Percentiles rank a stretch among this genome's conserved stretches.
Conservation (phyloP, 352 stramenopile species). For the Nannochloropsis limnetica region DNA sequence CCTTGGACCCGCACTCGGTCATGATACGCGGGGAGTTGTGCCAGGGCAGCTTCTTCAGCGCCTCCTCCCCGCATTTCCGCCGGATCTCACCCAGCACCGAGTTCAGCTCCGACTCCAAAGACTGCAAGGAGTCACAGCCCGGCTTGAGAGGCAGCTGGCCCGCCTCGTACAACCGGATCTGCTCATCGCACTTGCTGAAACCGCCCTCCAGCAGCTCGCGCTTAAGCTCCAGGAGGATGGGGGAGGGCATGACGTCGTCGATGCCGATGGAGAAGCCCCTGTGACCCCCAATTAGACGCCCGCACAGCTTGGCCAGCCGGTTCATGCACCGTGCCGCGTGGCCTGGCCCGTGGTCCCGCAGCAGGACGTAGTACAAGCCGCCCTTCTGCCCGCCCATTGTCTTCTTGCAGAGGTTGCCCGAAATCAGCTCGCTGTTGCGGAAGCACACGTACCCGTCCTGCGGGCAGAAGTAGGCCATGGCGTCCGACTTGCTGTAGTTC, state of each 20-base stretch:
- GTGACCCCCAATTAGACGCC: slow-evolving; percentile 85
- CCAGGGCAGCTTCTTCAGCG: slow-evolving; percentile 93
- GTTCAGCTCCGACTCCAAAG: slow-evolving; percentile 95
- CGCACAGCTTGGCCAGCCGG: slow-evolving; percentile 91
- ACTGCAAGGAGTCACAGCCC: slow-evolving; percentile 89
- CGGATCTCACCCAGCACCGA: slow-evolving; percentile 91
- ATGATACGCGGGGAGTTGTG: slow-evolving; percentile 92
- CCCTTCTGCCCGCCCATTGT: slow-evolving; percentile 96
- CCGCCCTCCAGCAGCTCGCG: slow-evolving; percentile 73
- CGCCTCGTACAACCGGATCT: slow-evolving; percentile 50
- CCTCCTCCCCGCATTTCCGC: slow-evolving; percentile 90
- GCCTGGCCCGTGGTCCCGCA: slow-evolving; percentile 81
- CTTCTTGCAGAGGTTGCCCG: slow-evolving; percentile 96
- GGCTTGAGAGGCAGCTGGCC: slow-evolving; percentile 47
- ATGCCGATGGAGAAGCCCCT: slow-evolving; percentile 98
- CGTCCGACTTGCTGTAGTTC: slow-evolving; percentile 79
- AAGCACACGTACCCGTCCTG: slow-evolving; percentile 84
- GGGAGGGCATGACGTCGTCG: slow-evolving; percentile 94
- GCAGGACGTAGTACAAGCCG: slow-evolving; percentile 92
- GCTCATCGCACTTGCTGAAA: slow-evolving; percentile 60
- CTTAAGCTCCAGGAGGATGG: slow-evolving; percentile 80
- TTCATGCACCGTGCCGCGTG: slow-evolving; percentile 93
- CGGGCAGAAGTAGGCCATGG: slow-evolving; percentile 82
- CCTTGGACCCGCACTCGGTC: slow-evolving; percentile 98
- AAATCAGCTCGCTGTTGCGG: slow-evolving; percentile 92